phyloP scores from a whole-genome alignment of 805 yeast genomes.

The Candida ulmi region DNA sequence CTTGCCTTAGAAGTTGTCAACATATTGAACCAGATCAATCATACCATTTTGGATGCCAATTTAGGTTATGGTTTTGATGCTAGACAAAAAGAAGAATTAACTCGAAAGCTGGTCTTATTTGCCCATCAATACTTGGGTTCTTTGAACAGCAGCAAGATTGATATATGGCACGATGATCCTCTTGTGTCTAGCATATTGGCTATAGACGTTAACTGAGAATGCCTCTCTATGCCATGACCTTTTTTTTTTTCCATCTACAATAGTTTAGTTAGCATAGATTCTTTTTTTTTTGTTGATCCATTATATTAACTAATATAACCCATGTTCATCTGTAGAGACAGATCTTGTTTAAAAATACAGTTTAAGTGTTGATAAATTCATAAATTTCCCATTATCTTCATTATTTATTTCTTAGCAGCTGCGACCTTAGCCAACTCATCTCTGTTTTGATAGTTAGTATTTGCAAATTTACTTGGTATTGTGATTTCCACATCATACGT shows the following conservation, averaged over 20 bases:
- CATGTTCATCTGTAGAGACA: too few species aligned
- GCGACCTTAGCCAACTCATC: constrained; percentile 20
- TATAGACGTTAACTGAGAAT: background rate
- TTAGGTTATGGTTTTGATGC: constrained; percentile 33
- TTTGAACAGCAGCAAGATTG: constrained; percentile 36
- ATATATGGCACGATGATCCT: constrained; percentile 24
- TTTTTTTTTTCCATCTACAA: too few species aligned
- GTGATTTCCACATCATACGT: too few species aligned
- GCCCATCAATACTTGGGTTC: constrained; percentile 41
- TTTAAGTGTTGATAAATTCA: background rate
- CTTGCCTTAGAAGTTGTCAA: constrained; percentile 39
- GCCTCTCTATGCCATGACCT: too few species aligned
- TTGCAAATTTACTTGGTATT: too few species aligned
- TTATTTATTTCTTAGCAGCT: constrained; percentile 12
- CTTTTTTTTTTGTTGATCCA: too few species aligned
- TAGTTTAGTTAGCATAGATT: too few species aligned
- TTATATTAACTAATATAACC: too few species aligned
- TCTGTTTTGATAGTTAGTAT: constrained; percentile 4
- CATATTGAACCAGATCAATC: constrained; percentile 38
- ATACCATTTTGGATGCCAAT: constrained; percentile 30
- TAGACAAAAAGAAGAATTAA: constrained; percentile 33
- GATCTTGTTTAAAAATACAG: background rate
- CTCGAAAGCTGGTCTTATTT: constrained; percentile 37
- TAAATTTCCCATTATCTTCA: background rate
- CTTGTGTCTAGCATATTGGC: background rate